Evolutionary conservation across 78 protist genomes (phyloP), one percentile per base, ranked within the genome.

Genomic region (Polysphondylium violaceum): DNA sequence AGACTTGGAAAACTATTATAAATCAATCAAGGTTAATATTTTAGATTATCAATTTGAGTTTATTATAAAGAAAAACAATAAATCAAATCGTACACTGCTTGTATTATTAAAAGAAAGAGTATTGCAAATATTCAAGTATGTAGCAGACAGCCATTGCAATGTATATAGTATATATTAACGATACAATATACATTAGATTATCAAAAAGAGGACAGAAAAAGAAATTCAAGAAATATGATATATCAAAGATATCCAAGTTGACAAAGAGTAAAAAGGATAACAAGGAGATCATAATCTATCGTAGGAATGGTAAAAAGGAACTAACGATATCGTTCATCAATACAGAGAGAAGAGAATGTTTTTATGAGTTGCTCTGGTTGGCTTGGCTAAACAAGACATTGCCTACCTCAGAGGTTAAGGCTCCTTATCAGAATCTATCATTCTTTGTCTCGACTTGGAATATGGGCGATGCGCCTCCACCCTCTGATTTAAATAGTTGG

Each of bases 381-480:
- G 35, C 50, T 17, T 38, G 43, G 73, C 16, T 36, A 36, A 65
- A 65, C 40, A 65, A 21, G 31, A 19, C 16, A 11, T 25, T 43
- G 16, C 73, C 73, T 35, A 63, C 71, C 1, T 43, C 71, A 63
- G 91, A 83, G 25, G 79, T 69, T n/a, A 51, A 69, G 38, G 64
- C 75, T 7, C 73, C 9, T 27, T 69, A 40, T 58, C 81, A 83
- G 25, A 69, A 35, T n/a, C 56, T 83, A 47, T 31, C 11, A 21
- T 17, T 83, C 23, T 83, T 83, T 44, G 33, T 83, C 12, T 31
- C 53, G 2, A 91, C 89, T 11, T 91, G 95, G 95, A 91, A 91
- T 69, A 74, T 91, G 35, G 95, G 95, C 6, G 90, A 91, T 60
- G 95, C 95, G 35, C 91, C 71, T 31, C 95, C 95, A 40, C 86